Base-by-base conservation (phyloP, 495 filamentous ascomycete species). In the Penicillium crystallinum region DNA sequence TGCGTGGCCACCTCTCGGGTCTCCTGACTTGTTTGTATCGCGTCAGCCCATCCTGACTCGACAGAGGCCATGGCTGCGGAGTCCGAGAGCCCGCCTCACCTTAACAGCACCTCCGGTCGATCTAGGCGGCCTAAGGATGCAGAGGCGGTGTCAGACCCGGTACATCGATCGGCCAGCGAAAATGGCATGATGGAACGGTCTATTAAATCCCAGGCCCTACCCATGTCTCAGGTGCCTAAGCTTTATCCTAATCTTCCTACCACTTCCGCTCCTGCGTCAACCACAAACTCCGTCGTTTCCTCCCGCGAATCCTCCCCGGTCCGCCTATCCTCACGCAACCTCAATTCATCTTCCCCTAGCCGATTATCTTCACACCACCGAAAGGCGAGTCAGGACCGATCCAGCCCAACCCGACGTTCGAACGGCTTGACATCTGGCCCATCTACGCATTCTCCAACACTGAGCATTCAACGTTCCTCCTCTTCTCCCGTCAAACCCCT, bases 311-410 rank as follows among this genome's bases (percentile, higher is more conserved):
- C 70, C 44, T 80, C 77, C 8, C 77, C 77, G 17, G 63, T 72
- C 40, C 68, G 72, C 47, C 62, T 59, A 30, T 66, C 70, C 38
- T 65, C 67, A 36, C 70, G 68, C 23, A 56, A 62, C 14, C 59
- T 49, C 56, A 70, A 65, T 53, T 61, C 69, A 15, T 60, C 60
- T 17, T 57, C 67, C 6, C 56, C 55, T 23, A 59, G 61, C 31
- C 62, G 70, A 47, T 51, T 65, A 5, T 57, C 72, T 11, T 73
- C 77, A 42, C 74, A 80, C 54, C 85, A 87, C 44, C 81, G 86
- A 58, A 89, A 88, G 70, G 84, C 82, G 65, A 76, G 78, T 49
- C 79, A 84, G 52, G 88, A 91, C 47, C 69, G 76, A 42, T 39
- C 21, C 33, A 90, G 84, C 57, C 89, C 89, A 1, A 74, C 72